Conservation (phyloP, 179 eudicot genomes). For the Silene noctiflora region DNA sequence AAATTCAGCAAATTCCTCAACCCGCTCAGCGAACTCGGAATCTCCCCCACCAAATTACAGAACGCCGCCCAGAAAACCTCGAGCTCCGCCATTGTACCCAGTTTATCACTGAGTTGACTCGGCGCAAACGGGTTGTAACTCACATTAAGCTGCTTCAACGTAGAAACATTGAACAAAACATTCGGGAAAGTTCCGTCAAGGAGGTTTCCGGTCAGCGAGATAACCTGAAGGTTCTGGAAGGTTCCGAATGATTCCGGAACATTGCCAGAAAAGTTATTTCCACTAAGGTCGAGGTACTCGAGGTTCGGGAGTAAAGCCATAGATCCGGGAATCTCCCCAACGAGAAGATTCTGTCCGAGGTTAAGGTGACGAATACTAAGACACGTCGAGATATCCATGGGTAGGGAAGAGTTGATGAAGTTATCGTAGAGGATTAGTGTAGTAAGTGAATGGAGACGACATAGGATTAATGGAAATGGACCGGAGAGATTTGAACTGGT, state of each 20-base stretch:
- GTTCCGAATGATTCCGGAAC: constrained; percentile 54
- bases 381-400: constrained; percentile 42
- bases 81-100: constrained; percentile 50
- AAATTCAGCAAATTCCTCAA: constrained; percentile 42
- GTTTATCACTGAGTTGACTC: constrained; percentile 52
- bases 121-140: constrained; percentile 62
- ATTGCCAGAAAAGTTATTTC: constrained; percentile 72
- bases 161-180: constrained; percentile 47
- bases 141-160: constrained; percentile 55
- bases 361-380: constrained; percentile 37
- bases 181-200: constrained; percentile 63
- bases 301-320: constrained; percentile 32
- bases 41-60: constrained; percentile 53
- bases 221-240: constrained; percentile 47
- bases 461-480: constrained; percentile 55
- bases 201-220: constrained; percentile 48
- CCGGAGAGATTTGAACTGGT: constrained; percentile 46
- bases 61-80: constrained; percentile 54
- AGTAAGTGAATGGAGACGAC: constrained; percentile 44
- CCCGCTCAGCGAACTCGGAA: constrained; percentile 60
- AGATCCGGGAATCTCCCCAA: constrained; percentile 43
- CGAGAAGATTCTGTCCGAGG: constrained; percentile 47
- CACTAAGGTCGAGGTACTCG: constrained; percentile 46
- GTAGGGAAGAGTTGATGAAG: constrained; percentile 48
- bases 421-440: constrained; percentile 46